Evolutionary conservation across 768 basidiomycete genomes (phyloP).

Genomic region (Cystofilobasidium bisporidii): DNA sequence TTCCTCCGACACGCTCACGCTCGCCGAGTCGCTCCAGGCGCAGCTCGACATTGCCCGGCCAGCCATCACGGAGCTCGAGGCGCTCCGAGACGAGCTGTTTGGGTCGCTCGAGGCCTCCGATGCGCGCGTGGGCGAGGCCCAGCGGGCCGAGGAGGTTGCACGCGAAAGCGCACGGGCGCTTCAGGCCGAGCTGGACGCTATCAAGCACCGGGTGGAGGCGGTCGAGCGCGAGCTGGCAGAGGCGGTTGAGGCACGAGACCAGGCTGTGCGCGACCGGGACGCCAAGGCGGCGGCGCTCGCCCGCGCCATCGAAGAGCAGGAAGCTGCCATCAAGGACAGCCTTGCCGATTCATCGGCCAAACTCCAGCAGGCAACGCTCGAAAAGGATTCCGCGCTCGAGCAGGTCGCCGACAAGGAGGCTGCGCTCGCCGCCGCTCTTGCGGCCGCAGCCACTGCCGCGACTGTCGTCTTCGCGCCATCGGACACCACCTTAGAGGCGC

Average conservation of each 20-base stretch:
- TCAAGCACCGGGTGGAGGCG: not conserved
- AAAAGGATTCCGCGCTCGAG: not conserved
- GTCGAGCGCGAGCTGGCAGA: not conserved
- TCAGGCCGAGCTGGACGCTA: not conserved
- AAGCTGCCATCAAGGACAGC: conserved; percentile 1
- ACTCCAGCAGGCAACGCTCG: not conserved
- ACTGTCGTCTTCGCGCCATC: too few relatives aligned
- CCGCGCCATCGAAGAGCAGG: not conserved
- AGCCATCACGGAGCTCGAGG: not conserved
- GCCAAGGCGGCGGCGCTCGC: not conserved
- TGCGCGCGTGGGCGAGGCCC: not conserved
- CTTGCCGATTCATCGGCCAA: not conserved
- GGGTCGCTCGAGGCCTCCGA: not conserved
- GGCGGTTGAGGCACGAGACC: too few relatives aligned
- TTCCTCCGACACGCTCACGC: not conserved
- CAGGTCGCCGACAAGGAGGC: not conserved
- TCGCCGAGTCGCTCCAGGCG: not conserved
- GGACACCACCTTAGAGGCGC: too few relatives aligned
- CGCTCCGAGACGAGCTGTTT: not conserved
- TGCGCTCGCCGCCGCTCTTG: too few relatives aligned
- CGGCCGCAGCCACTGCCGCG: too few relatives aligned
- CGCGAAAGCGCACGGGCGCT: not conserved
- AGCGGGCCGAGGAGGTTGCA: not conserved
- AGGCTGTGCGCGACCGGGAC: not conserved
- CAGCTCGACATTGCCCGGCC: conserved; percentile 1